Conservation (phyloP, 148 eudicot species). For the Cornus florida region DNA sequence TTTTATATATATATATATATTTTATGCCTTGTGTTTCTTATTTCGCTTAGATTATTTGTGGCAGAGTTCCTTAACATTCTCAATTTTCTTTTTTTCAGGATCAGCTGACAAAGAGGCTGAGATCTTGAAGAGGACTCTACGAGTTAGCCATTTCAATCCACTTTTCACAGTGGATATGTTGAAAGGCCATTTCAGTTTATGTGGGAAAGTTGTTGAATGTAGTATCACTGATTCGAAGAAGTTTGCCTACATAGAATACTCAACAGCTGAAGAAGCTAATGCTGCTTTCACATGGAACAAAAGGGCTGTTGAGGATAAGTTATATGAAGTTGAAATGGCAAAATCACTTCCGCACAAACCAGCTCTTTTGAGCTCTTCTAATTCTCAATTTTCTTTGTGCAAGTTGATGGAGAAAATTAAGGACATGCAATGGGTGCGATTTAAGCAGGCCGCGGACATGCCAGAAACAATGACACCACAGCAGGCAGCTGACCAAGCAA, state of each 20-base stretch:
- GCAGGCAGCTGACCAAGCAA: too few relatives aligned
- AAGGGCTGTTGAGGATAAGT: constrained; percentile 83
- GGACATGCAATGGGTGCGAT: constrained; percentile 96
- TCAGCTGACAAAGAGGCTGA: constrained; percentile 59
- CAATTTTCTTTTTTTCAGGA: constrained; percentile 32
- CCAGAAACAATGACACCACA: constrained; percentile 87
- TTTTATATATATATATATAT: too few relatives aligned
- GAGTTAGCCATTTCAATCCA: constrained; percentile 96
- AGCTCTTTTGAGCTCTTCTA: constrained; percentile 31
- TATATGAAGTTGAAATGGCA: constrained; percentile 98
- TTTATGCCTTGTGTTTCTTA: neutral
- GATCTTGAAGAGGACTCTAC: constrained; percentile 69
- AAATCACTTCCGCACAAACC: constrained; percentile 91
- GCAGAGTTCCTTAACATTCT: neutral
- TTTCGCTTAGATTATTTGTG: constrained; percentile 13
- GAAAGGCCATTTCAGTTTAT: constrained; percentile 80
- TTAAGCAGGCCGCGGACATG: constrained; percentile 93
- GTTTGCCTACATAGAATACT: constrained; percentile 85
- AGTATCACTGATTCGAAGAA: constrained; percentile 90
- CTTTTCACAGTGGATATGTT: constrained; percentile 84
- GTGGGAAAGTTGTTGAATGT: constrained; percentile 85
- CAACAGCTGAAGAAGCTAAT: constrained; percentile 85
- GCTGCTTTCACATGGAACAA: constrained; percentile 84
- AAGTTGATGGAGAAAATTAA: constrained; percentile 96
- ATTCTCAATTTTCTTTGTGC: constrained; percentile 69